phyloP scores from a whole-genome alignment of 108 stramenopile genomes.

The Skeletonema costatum region DNA sequence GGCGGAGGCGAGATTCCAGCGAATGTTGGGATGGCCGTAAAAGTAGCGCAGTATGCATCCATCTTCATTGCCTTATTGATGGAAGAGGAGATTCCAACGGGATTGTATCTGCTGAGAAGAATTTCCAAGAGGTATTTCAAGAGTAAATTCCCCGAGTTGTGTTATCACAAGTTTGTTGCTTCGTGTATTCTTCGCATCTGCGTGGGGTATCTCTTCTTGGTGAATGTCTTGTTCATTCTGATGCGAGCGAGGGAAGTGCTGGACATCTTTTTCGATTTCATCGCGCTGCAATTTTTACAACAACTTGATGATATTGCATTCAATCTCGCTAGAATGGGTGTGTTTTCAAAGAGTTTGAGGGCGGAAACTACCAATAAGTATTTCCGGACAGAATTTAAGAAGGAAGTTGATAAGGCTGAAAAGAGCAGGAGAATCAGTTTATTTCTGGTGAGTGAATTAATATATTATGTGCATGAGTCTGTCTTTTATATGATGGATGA shows the following conservation, averaged over 20 bases:
- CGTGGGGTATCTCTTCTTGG: neutral
- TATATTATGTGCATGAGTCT: neutral
- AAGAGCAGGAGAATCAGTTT: neutral
- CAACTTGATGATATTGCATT: conserved; percentile 10
- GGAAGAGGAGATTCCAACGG: conserved; percentile 3
- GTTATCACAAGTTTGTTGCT: neutral
- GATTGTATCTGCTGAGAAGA: neutral
- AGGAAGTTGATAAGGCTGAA: neutral
- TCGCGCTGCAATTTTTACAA: neutral
- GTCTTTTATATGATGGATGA: neutral
- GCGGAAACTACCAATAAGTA: neutral
- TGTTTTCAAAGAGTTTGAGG: neutral
- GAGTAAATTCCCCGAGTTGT: neutral
- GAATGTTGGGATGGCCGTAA: neutral
- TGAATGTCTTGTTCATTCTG: neutral
- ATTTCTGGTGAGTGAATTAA: neutral
- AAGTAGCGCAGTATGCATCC: neutral
- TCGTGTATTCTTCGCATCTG: neutral
- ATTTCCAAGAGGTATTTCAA: neutral
- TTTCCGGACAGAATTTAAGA: neutral
- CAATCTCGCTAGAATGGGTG: conserved; percentile 6
- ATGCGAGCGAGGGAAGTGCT: neutral
- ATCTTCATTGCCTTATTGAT: neutral
- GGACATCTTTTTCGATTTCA: neutral
- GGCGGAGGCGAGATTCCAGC: neutral